A percentile compares a stretch with the other conserved stretches of the same genome.
Conservation (phyloP, 2,329 filamentous ascomycete species). For the Calonectria pteridis region DNA sequence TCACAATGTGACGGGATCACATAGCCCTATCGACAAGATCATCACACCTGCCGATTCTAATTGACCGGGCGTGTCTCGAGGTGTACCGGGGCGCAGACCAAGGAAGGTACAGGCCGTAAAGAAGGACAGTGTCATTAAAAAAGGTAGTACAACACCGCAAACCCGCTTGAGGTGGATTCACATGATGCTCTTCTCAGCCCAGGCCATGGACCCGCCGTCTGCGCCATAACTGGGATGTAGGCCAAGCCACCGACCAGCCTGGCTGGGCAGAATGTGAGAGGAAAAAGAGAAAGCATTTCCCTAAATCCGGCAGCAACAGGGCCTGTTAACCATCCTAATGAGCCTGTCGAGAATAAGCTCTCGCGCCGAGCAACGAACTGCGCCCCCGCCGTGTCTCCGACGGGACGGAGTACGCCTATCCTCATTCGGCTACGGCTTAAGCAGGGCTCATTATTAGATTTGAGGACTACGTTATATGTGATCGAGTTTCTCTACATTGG, state of each 20-base stretch:
- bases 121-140: constrained; percentile 21
- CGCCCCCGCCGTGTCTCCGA: constrained; percentile 28
- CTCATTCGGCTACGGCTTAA: background rate
- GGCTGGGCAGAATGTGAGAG: constrained; percentile 12
- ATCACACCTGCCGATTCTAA: background rate
- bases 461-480: constrained; percentile 17
- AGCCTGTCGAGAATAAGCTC: constrained; percentile 29
- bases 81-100: constrained; percentile 20
- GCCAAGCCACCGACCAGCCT: constrained; percentile 35
- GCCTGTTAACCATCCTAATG: constrained; percentile 11
- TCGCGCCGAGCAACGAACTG: constrained; percentile 37
- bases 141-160: constrained; percentile 31
- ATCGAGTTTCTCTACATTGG: background rate
- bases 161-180: constrained; percentile 29
- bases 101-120: constrained; percentile 22
- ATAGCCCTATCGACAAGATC: constrained; percentile 9
- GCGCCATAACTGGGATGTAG: constrained; percentile 19
- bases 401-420: constrained; percentile 21
- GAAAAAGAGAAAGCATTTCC: background rate
- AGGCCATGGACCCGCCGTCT: constrained; percentile 30
- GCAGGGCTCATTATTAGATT: background rate
- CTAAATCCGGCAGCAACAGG: constrained; percentile 10
- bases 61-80: constrained; percentile 20
- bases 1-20: background rate
- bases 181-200: constrained; percentile 28